phyloP scores from a whole-genome alignment of 176 grass and related monocot species.

The Hyparrhenia diplandra region DNA sequence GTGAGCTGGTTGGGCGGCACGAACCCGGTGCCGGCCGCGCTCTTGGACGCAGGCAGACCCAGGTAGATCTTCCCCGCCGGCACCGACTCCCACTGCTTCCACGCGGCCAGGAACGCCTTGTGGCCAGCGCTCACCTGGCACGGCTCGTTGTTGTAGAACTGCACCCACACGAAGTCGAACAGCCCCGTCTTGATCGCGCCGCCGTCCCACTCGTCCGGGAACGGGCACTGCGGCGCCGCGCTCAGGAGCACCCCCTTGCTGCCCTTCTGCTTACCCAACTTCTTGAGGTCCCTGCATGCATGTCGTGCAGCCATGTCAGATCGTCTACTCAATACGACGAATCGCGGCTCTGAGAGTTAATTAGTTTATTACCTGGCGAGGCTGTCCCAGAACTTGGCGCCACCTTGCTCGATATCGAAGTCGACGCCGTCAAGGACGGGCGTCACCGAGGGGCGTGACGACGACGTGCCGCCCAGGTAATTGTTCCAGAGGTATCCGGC shows the following conservation, averaged over 20 bases:
- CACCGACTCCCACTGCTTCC: slow-evolving; percentile 16
- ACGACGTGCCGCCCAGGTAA: slow-evolving; percentile 49
- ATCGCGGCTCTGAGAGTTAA: too few relatives aligned
- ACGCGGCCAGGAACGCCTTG: neutral
- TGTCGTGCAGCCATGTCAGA: too few relatives aligned
- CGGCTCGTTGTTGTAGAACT: slow-evolving; percentile 23
- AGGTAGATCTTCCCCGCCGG: neutral
- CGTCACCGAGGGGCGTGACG: slow-evolving; percentile 54
- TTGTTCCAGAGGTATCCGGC: slow-evolving; percentile 67
- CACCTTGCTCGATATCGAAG: slow-evolving; percentile 74
- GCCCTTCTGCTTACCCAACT: slow-evolving; percentile 12
- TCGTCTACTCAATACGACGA: too few relatives aligned
- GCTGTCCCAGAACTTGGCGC: slow-evolving; percentile 45
- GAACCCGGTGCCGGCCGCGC: slow-evolving; percentile 7
- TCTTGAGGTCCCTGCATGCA: slow-evolving; percentile 28
- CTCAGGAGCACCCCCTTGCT: slow-evolving; percentile 45
- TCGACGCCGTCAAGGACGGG: slow-evolving; percentile 68
- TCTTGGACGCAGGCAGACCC: neutral
- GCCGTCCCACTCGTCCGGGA: slow-evolving; percentile 47
- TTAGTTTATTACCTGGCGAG: slow-evolving; percentile 28
- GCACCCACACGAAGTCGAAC: slow-evolving; percentile 69
- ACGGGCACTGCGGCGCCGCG: slow-evolving; percentile 81
- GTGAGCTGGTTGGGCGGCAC: neutral
- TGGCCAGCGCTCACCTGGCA: slow-evolving; percentile 6
- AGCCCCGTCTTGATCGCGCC: slow-evolving; percentile 48